phyloP scores from a whole-genome alignment of 2,329 filamentous ascomycete genomes.

The Aureobasidium sp. region DNA sequence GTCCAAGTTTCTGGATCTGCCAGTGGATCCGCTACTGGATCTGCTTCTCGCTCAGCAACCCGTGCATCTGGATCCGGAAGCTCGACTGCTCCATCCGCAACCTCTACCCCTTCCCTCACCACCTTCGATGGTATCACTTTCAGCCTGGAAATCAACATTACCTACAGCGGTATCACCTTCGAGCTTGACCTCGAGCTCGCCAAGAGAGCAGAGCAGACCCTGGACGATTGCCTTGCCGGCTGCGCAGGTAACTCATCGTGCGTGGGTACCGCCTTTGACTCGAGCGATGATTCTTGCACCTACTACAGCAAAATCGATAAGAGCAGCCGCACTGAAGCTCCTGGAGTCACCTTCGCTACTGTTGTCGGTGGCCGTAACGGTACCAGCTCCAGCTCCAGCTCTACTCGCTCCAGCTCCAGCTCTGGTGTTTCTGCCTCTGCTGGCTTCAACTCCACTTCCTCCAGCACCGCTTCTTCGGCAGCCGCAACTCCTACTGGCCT shows the following conservation, averaged over 20 bases:
- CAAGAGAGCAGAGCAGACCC: neutral
- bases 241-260: neutral
- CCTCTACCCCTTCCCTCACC: neutral
- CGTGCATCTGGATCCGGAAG: neutral
- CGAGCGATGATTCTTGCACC: neutral
- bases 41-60: neutral
- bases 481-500: neutral
- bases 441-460: neutral
- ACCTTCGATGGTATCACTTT: neutral
- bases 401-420: neutral
- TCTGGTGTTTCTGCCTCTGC: neutral
- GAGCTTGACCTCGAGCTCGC: neutral
- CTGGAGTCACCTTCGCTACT: conserved; percentile 10
- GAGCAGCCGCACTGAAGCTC: neutral
- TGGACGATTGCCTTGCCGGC: neutral
- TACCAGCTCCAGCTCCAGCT: neutral
- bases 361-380: neutral
- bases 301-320: neutral
- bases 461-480: neutral
- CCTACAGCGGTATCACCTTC: neutral
- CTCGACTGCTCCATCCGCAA: neutral
- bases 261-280: neutral
- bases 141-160: neutral
- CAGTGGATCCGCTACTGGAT: neutral
- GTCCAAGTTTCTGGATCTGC: neutral